Percentiles rank a stretch among this genome's conserved stretches.
Evolutionary conservation across 2,329 filamentous ascomycete genomes (phyloP).

Genomic region (Fusarium sacchari): DNA sequence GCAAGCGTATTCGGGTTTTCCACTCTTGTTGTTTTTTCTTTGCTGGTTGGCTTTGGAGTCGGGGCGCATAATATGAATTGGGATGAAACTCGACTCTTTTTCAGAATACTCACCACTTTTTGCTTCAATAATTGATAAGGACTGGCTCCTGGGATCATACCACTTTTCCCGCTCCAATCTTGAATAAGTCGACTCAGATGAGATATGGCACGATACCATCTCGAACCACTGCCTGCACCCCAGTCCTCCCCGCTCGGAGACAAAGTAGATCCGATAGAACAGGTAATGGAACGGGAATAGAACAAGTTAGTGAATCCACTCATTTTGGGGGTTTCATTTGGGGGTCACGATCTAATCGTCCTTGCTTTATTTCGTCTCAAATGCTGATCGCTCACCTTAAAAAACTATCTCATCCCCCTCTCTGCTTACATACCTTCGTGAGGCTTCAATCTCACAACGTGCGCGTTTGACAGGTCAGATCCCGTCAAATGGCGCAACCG

Average conservation of each 20-base stretch:
- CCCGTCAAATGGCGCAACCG: constrained; percentile 29
- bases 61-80: constrained; percentile 8
- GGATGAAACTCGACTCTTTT: constrained; percentile 33
- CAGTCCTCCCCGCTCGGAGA: neutral
- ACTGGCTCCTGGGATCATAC: neutral
- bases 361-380: neutral
- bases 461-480: constrained; percentile 2
- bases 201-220: constrained; percentile 27
- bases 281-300: constrained; percentile 16
- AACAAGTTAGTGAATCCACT: constrained; percentile 17
- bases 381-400: neutral
- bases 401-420: neutral
- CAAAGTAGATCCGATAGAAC: constrained; percentile 18
- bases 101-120: constrained; percentile 26
- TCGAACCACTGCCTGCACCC: neutral
- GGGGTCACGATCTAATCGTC: neutral
- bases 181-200: neutral
- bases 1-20: neutral
- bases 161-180: constrained; percentile 9
- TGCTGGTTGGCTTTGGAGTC: constrained; percentile 21
- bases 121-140: neutral
- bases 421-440: neutral
- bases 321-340: constrained; percentile 7
- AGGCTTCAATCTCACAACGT: neutral
- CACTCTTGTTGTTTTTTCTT: neutral